These are phyloP conservation scores for Boletus patriciae DNA, from an alignment of 768 basidiomycete genomes.

Conservation along the genomic window DNA sequence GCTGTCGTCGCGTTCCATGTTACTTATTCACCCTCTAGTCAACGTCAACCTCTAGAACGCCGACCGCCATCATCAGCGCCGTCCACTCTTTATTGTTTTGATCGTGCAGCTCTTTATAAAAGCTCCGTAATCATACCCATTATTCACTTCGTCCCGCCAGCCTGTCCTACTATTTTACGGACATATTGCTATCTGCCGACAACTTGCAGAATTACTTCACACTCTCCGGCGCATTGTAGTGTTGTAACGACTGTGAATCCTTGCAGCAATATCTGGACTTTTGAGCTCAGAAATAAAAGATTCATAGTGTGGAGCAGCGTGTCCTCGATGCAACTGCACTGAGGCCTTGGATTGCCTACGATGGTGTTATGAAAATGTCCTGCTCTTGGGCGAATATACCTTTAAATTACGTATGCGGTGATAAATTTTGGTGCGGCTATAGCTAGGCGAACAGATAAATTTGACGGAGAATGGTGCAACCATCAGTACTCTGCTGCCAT, in stretches of 20 bases:
- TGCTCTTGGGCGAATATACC: too few species aligned
- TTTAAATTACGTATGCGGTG: background rate
- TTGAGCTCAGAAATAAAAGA: background rate
- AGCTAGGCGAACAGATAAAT: too few species aligned
- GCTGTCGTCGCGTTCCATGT: background rate
- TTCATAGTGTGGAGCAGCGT: background rate
- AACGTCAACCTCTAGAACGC: slow-evolving; percentile 15
- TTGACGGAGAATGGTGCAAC: too few species aligned
- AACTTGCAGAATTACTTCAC: background rate
- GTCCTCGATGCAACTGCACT: background rate
- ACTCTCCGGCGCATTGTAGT: background rate
- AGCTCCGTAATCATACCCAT: slow-evolving; percentile 16
- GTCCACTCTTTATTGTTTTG: slow-evolving; percentile 22
- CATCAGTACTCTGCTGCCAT: background rate
- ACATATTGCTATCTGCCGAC: background rate
- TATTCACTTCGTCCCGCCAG: background rate
- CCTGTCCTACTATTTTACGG: background rate
- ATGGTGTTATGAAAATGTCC: background rate
- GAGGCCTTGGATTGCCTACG: background rate
- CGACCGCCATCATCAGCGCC: background rate
- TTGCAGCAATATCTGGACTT: background rate
- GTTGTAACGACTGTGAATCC: background rate
- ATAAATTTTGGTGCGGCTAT: background rate
- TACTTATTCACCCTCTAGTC: slow-evolving; percentile 15
- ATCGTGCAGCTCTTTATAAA: background rate